phyloP scores from a whole-genome alignment of 208 protist genomes.

The Wallacemonas rigidus region DNA sequence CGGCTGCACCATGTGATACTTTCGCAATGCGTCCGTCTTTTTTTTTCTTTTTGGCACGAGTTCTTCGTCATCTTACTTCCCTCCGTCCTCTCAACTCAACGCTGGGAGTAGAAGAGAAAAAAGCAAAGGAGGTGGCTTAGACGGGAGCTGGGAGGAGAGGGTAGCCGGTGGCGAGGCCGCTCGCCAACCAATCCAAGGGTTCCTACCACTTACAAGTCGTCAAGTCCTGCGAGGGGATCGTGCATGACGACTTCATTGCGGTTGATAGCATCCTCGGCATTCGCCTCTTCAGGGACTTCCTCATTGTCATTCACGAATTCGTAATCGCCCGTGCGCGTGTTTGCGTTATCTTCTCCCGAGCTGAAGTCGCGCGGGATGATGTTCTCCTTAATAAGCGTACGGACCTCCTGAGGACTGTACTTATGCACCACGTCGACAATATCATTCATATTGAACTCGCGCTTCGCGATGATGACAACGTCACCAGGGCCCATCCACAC shows the following conservation, averaged over 20 bases:
- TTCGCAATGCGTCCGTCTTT: no score
- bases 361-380: slow-evolving; percentile 86
- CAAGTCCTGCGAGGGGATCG: slow-evolving; percentile 66
- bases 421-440: slow-evolving; percentile 86
- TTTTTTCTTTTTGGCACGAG: no score
- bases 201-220: slow-evolving; percentile 53
- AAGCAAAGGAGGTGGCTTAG: no score
- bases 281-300: slow-evolving; percentile 39
- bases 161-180: no score
- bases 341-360: slow-evolving; percentile 66
- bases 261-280: slow-evolving; percentile 56
- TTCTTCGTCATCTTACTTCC: no score
- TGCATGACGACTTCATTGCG: slow-evolving; percentile 74
- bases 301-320: slow-evolving; percentile 85
- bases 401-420: slow-evolving; percentile 72
- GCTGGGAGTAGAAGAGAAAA: no score
- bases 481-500: slow-evolving; percentile 80
- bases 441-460: slow-evolving; percentile 81
- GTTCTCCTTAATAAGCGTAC: slow-evolving; percentile 75
- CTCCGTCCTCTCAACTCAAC: no score
- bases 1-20: no score
- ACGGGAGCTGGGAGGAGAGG: no score
- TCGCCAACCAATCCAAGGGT: no score
- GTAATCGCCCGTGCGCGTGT: slow-evolving; percentile 59
- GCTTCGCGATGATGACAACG: slow-evolving; percentile 81